Evolutionary conservation across 2,329 filamentous ascomycete genomes (phyloP).

Genomic region (Phyllosticta citribraziliensis): DNA sequence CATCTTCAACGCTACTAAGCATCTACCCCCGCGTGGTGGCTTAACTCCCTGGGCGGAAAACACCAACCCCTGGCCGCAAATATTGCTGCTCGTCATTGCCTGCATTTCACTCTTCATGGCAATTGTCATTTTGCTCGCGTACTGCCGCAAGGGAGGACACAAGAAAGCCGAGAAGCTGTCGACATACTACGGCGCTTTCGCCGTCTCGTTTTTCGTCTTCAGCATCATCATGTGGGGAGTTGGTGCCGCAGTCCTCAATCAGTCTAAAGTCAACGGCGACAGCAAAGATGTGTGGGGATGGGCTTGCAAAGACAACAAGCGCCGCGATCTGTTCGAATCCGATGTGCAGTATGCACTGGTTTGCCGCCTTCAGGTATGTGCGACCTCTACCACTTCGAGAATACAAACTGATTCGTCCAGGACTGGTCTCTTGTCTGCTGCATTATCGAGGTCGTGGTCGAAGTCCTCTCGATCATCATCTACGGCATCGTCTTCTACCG

Average conservation of each 20-base stretch:
- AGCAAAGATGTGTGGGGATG: slow-evolving; percentile 96
- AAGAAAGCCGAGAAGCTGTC: slow-evolving; percentile 81
- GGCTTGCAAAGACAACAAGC: slow-evolving; percentile 86
- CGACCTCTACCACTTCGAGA: neutral
- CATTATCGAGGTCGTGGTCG: slow-evolving; percentile 91
- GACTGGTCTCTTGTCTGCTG: slow-evolving; percentile 96
- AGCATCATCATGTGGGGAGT: slow-evolving; percentile 88
- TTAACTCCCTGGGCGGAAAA: slow-evolving; percentile 74
- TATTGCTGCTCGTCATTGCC: slow-evolving; percentile 67
- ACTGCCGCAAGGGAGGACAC: slow-evolving; percentile 78
- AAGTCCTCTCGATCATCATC: slow-evolving; percentile 81
- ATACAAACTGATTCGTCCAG: slow-evolving; percentile 34
- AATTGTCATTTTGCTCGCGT: slow-evolving; percentile 70
- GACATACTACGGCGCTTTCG: slow-evolving; percentile 92
- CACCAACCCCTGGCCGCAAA: slow-evolving; percentile 83
- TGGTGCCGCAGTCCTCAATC: slow-evolving; percentile 75
- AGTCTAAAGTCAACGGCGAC: slow-evolving; percentile 59
- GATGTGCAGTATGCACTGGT: slow-evolving; percentile 83
- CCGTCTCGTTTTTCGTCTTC: slow-evolving; percentile 86
- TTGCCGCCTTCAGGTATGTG: slow-evolving; percentile 67
- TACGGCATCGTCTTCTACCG: slow-evolving; percentile 96
- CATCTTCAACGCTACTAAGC: slow-evolving; percentile 83
- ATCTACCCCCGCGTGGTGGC: slow-evolving; percentile 63
- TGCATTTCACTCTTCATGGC: slow-evolving; percentile 73
- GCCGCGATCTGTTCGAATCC: slow-evolving; percentile 64